Evolutionary conservation across 805 yeast species (phyloP).

Genomic region (Monosporozyma solicola): DNA sequence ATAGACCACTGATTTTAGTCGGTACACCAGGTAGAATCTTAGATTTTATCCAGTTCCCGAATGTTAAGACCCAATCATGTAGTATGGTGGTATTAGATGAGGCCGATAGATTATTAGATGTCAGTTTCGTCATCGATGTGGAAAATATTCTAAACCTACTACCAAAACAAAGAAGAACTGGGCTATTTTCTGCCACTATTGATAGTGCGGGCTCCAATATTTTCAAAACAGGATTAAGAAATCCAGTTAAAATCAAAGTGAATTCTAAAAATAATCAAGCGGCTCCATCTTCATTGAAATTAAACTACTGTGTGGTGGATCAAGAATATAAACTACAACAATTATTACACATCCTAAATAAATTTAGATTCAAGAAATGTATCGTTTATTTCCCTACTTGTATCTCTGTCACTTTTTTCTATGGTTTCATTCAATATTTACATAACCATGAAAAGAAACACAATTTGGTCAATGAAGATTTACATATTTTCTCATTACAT

Average conservation of each 20-base stretch:
- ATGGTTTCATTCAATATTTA: constrained; percentile 42
- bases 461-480: constrained; percentile 15
- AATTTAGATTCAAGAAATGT: constrained; percentile 59
- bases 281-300: constrained; percentile 54
- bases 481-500: constrained; percentile 64
- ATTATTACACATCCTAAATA: constrained; percentile 44
- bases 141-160: constrained; percentile 55
- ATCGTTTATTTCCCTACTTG: constrained; percentile 94
- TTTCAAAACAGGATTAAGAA: constrained; percentile 82
- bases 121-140: constrained; percentile 63
- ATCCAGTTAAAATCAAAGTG: constrained; percentile 83
- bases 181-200: constrained; percentile 89
- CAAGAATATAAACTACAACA: constrained; percentile 55
- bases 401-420: constrained; percentile 69
- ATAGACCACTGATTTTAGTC: constrained; percentile 64
- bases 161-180: constrained; percentile 90
- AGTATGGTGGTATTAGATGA: constrained; percentile 81
- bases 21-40: constrained; percentile 89
- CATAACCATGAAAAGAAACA: constrained; percentile 19
- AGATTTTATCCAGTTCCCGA: constrained; percentile 55
- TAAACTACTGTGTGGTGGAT: constrained; percentile 50
- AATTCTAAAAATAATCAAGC: constrained; percentile 36
- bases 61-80: constrained; percentile 52
- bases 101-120: constrained; percentile 81
- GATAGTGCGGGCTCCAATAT: constrained; percentile 70